Conservation (phyloP, 148 eudicot genomes). For the Pharnaceum exiguum region DNA sequence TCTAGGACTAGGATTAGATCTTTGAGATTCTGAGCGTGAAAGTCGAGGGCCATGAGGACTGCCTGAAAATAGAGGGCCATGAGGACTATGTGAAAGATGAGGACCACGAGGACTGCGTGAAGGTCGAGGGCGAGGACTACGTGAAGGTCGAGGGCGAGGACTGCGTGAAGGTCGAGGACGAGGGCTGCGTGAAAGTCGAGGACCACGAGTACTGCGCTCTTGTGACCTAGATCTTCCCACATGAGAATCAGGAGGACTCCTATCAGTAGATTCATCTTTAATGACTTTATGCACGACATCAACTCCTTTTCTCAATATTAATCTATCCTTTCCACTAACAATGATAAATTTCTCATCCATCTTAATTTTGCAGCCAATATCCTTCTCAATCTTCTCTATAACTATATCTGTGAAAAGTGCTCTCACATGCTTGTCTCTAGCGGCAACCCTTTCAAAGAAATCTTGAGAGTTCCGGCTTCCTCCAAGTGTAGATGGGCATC, state of each 20-base stretch:
- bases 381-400: slow-evolving; percentile 68
- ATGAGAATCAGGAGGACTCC: slow-evolving; percentile 50
- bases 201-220: slow-evolving; percentile 49
- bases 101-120: slow-evolving; percentile 48
- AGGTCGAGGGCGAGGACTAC: too few relatives aligned
- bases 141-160: too few relatives aligned
- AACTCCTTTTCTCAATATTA: slow-evolving; percentile 81
- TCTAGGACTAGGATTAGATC: slow-evolving; percentile 70
- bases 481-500: slow-evolving; percentile 98
- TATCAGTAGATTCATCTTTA: slow-evolving; percentile 64
- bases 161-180: too few relatives aligned
- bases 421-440: slow-evolving; percentile 81
- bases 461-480: slow-evolving; percentile 95
- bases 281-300: slow-evolving; percentile 86
- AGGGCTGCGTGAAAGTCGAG: slow-evolving; percentile 37
- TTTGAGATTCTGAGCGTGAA: slow-evolving; percentile 72
- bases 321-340: slow-evolving; percentile 94
- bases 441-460: slow-evolving; percentile 90
- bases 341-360: slow-evolving; percentile 91
- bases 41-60: slow-evolving; percentile 48
- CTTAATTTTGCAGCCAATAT: slow-evolving; percentile 89
- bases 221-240: slow-evolving; percentile 58
- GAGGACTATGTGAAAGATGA: slow-evolving; percentile 52
- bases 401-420: slow-evolving; percentile 81
- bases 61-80: slow-evolving; percentile 49